Base-by-base conservation (phyloP, 1,284 basidiomycete genomes). In the Ceratobasidium sp. region DNA sequence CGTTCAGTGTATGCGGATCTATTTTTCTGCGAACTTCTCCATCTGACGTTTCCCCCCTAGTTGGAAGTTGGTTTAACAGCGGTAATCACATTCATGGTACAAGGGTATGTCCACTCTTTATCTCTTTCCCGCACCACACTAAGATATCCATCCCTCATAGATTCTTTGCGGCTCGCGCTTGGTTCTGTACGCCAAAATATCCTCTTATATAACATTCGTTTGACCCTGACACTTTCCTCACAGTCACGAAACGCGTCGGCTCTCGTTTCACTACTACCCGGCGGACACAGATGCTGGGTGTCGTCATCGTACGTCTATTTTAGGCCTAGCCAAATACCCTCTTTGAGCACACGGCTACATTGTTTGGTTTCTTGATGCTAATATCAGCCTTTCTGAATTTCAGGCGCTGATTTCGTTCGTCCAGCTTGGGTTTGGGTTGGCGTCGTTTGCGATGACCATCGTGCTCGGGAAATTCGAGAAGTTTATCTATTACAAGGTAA, bases 101-200 rank as follows among this genome's bases (percentile, higher is more conserved):
- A 82, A 76, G 75, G 69, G 80, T 79, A 57, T 66, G 78, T 75
- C 19, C 1, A 51, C 9, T 31, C 33, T 36, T 17, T 27, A 11
- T n/a, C 51, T 27, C 17, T n/a, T 19, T 74, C 56, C 45, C 47
- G 24, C 27, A 56, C 19, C 24, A 29, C 53, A 36, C 54, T 17
- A 75, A n/a, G 75, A 36, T 57, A 33, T 56, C 73, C 76, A 59
- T 31, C 45, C 50, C 27, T 45, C 27, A 41, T 47, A 81, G 81
- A 22, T 82, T 81, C 76, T 82, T 82, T 75, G 81, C 81, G 48
- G 79, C 79, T 11, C 79, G 81, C 36, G 80, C 82, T 19, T 82
- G 80, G 80, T 79, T 78, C 76, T 79, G 81, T 81, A 69, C 45
- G 77, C 64, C 51, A 53, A 27, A 15, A 33, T 51, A 22, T 19